Evolutionary conservation across 768 basidiomycete genomes (phyloP).

Genomic region (Gymnopilus junonius): DNA sequence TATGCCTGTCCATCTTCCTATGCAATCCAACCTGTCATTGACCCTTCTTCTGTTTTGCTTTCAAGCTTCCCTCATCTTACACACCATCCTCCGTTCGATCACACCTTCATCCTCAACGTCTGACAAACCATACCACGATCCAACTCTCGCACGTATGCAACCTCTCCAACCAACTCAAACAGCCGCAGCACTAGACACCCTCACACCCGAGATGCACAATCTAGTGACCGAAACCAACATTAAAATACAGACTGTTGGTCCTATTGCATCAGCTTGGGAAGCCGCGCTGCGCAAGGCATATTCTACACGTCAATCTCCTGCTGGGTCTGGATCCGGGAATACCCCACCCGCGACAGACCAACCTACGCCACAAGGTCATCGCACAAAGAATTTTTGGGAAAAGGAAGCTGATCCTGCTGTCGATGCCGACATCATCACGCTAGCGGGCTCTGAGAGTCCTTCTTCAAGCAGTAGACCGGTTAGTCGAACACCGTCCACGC

Average conservation of each 20-base stretch:
- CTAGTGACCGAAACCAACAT: conserved; percentile 68
- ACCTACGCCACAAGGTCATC: conserved; percentile 5
- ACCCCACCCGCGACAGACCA: background rate
- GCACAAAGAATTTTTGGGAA: conserved; percentile 27
- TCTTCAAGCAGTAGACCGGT: conserved; percentile 4
- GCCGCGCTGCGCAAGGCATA: conserved; percentile 35
- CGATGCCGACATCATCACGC: conserved; percentile 17
- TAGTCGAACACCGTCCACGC: conserved; percentile 16
- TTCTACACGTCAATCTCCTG: background rate
- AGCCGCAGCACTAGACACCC: conserved; percentile 39
- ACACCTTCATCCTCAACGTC: conserved; percentile 34
- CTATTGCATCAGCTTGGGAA: conserved; percentile 60
- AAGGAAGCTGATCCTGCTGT: conserved; percentile 18
- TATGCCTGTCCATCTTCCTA: no score
- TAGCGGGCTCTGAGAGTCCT: conserved; percentile 6
- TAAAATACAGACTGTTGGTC: conserved; percentile 58
- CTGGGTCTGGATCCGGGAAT: background rate
- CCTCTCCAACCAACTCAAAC: conserved; percentile 35
- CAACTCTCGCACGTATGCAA: conserved; percentile 42
- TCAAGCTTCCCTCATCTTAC: conserved; percentile 54
- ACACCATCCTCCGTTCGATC: conserved; percentile 59
- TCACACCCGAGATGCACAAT: conserved; percentile 65
- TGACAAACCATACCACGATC: conserved; percentile 31
- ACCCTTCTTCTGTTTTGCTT: background rate
- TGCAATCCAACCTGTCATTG: background rate